phyloP scores from a whole-genome alignment of 768 basidiomycete species.

The Candolleomyces aberdarensis region DNA sequence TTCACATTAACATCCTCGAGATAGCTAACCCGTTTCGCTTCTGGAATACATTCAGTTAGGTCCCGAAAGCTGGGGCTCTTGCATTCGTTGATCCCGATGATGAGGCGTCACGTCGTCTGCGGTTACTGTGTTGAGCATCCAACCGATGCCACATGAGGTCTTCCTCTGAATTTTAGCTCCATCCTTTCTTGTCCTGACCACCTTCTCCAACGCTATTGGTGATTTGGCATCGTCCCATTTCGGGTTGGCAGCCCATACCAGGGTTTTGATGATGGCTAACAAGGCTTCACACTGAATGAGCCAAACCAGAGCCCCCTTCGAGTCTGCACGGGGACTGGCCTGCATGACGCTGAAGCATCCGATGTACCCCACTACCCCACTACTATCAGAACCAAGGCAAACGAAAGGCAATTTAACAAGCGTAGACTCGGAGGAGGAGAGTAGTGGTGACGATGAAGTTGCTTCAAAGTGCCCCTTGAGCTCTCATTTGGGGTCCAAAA shows the following conservation, averaged over 20 bases:
- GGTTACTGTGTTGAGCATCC: neutral
- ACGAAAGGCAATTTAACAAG: neutral
- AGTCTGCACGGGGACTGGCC: neutral
- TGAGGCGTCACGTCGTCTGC: neutral
- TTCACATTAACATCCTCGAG: too few species aligned
- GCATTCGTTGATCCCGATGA: neutral
- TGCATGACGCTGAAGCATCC: constrained; percentile 6
- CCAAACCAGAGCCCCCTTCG: neutral
- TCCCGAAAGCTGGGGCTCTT: neutral
- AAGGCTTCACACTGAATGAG: neutral
- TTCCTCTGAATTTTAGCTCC: neutral
- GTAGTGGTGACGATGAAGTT: neutral
- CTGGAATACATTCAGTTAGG: neutral
- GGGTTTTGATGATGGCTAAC: neutral
- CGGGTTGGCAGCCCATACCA: neutral
- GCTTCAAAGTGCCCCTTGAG: neutral
- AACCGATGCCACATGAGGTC: neutral
- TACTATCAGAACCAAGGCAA: neutral
- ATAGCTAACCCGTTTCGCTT: neutral
- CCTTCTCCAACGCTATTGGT: neutral
- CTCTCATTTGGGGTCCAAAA: neutral
- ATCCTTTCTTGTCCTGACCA: neutral
- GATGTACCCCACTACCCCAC: constrained; percentile 5
- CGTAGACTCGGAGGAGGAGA: neutral
- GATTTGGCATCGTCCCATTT: neutral